Evolutionary conservation across 768 basidiomycete genomes (phyloP).

Genomic region (Lactarius hatsudake): DNA sequence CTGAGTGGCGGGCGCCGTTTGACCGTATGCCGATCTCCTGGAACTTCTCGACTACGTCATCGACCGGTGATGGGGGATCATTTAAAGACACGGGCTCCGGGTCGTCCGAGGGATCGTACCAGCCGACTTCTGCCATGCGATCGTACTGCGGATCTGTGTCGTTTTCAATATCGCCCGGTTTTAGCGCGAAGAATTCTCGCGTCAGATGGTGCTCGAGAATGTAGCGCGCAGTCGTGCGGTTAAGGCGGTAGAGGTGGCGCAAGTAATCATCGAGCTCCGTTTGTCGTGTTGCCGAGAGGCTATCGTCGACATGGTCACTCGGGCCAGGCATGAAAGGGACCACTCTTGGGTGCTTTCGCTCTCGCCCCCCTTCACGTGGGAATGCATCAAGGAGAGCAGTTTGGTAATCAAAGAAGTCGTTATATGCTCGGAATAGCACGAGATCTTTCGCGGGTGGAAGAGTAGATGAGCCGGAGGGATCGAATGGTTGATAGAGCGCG

Average conservation of each 20-base stretch:
- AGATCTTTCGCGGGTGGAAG: slow-evolving; percentile 73
- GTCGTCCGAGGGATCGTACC: slow-evolving; percentile 31
- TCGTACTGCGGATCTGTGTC: slow-evolving; percentile 57
- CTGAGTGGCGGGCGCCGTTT: slow-evolving; percentile 48
- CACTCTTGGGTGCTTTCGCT: slow-evolving; percentile 63
- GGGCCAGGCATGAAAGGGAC: slow-evolving; percentile 99
- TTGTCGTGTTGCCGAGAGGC: slow-evolving; percentile 74
- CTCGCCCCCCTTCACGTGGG: slow-evolving; percentile 87
- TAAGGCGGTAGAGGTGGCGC: slow-evolving; percentile 71
- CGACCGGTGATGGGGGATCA: slow-evolving; percentile 37
- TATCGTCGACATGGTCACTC: slow-evolving; percentile 76
- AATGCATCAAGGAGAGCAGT: slow-evolving; percentile 82
- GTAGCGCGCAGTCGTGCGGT: slow-evolving; percentile 63
- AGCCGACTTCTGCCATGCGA: slow-evolving; percentile 53
- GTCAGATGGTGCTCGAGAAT: slow-evolving; percentile 79
- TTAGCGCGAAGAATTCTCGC: slow-evolving; percentile 77
- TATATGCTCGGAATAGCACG: slow-evolving; percentile 91
- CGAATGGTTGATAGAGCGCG: slow-evolving; percentile 83
- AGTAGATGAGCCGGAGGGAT: slow-evolving; percentile 49
- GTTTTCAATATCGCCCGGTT: slow-evolving; percentile 81
- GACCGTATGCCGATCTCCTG: slow-evolving; percentile 38
- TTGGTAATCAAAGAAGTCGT: slow-evolving; percentile 98
- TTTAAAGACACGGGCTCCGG: slow-evolving; percentile 31
- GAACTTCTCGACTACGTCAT: slow-evolving; percentile 34
- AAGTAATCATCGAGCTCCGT: slow-evolving; percentile 89